Evolutionary conservation across 345 rosid genomes (phyloP).

Genomic region (Rhodomyrtus tomentosa): DNA sequence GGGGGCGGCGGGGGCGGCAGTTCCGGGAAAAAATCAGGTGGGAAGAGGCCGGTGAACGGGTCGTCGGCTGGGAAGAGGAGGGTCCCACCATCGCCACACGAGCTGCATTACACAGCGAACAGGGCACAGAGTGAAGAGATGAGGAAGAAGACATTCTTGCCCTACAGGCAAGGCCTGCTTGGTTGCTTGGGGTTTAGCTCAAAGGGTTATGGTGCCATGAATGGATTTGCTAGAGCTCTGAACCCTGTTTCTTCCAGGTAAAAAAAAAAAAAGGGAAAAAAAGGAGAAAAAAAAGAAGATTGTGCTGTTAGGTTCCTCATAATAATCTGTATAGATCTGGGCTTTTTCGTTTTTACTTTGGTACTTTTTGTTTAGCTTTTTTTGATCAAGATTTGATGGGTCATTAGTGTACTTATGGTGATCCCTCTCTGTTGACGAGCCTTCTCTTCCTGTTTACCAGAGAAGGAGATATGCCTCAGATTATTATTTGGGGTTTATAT

Average conservation of each 20-base stretch:
- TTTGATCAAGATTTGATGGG: neutral
- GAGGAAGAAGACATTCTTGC: conserved; percentile 92
- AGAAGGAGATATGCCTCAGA: conserved; percentile 7
- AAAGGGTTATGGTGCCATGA: conserved; percentile 87
- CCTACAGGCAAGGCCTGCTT: conserved; percentile 88
- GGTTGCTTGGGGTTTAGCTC: conserved; percentile 97
- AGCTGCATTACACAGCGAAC: conserved; percentile 78
- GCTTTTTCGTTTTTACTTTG: neutral
- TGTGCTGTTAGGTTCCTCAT: neutral
- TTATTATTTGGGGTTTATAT: neutral
- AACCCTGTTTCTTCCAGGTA: conserved; percentile 90
- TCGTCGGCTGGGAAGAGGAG: conserved; percentile 44
- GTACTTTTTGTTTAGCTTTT: neutral
- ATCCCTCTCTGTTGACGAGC: neutral
- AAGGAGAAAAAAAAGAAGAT: neutral
- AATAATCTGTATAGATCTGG: neutral
- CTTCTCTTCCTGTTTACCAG: conserved; percentile 5
- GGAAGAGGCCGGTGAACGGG: conserved; percentile 36
- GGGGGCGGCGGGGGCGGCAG: neutral
- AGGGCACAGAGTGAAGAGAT: conserved; percentile 95
- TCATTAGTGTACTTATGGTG: neutral
- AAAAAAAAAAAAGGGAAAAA: no score
- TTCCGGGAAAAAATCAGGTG: conserved; percentile 1
- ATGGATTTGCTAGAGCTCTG: conserved; percentile 77
- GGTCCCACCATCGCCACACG: conserved; percentile 72